phyloP scores from a whole-genome alignment of 139 green algal genomes.

The Haematococcus sp. region DNA sequence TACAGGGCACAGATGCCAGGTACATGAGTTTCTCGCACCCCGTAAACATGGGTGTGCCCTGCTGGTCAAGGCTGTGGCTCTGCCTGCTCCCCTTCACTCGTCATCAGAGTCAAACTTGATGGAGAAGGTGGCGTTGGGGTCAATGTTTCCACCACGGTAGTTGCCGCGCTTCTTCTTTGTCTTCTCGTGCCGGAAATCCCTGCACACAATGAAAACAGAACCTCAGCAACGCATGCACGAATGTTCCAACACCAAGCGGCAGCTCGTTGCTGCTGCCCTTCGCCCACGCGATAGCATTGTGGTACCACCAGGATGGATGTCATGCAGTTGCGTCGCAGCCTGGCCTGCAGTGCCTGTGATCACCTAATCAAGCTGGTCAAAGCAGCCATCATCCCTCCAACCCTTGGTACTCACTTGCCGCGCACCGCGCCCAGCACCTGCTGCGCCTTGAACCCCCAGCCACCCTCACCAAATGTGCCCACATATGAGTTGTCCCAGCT shows the following conservation, averaged over 20 bases:
- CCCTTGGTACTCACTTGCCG: conserved; percentile 65
- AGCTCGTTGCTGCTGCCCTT: no score
- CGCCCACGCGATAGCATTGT: no score
- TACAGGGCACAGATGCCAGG: no score
- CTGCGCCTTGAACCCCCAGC: conserved; percentile 94
- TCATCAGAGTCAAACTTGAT: conserved; percentile 95
- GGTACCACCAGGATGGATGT: no score
- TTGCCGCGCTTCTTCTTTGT: conserved; percentile 98
- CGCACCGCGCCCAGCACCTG: conserved; percentile 74
- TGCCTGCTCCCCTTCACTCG: neutral
- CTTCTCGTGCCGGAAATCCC: conserved; percentile 98
- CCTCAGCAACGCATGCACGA: conserved; percentile 1
- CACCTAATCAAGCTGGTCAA: no score
- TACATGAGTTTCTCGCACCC: no score
- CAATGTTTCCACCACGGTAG: conserved; percentile 90
- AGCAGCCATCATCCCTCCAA: no score
- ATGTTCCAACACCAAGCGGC: neutral
- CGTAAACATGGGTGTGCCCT: no score
- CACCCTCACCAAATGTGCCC: conserved; percentile 65
- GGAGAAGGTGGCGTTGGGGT: conserved; percentile 67
- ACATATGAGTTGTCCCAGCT: conserved; percentile 63
- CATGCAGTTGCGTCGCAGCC: no score
- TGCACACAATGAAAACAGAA: conserved; percentile 24
- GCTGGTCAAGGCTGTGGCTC: no score
- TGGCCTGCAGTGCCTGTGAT: no score